Base-by-base conservation (phyloP, 495 filamentous ascomycete species). In the Penicillium cosmopolitanum region DNA sequence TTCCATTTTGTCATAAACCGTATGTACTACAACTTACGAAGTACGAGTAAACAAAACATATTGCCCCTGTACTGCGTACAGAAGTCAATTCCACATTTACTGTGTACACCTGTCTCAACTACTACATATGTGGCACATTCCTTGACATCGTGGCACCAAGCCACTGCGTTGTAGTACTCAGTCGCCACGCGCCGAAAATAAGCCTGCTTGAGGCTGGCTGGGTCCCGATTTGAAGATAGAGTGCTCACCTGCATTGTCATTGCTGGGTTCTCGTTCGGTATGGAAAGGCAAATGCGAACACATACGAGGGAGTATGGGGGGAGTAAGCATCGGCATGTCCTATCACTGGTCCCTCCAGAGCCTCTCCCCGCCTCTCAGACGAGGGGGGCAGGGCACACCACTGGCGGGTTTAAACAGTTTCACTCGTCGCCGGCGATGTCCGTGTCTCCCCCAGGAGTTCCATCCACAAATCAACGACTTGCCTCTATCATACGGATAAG, bases 231-330 rank as follows among this genome's bases (percentile, higher is more conserved):
- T n/a, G 11, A 13, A 48, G 46, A 48, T 48, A 48, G 46, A 48
- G 46, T 48, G 46, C 46, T 48, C 46, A 48, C 46, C 15, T 48
- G 46, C 46, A 48, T 48, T 13, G 19, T n/a, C 2, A 48, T 23
- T 48, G 19, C 46, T 16, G 42, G 42, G 42, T 44, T 44, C 16
- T 21, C n/a, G n/a, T 44, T 44, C 42, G 16, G 9, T 44, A 44
- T 19, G 16, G n/a, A 38, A 38, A 44, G 42, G n/a, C 42, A 44
- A 44, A 44, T 44, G 42, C 42, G 42, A 44, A 44, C 42, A 19
- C 42, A 44, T 44, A 44, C 42, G 42, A 44, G 42, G 16, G 15
- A n/a, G 42, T 44, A 44, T 4, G 16, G n/a, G n/a, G 40, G 16
- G 15, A 40, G 42, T 44, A 44, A 44, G 42, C 42, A 44, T 44